Evolutionary conservation across 2,329 filamentous ascomycete species (phyloP), one percentile per base, ranked within the genome.

Genomic region (Trichoderma sp.): DNA sequence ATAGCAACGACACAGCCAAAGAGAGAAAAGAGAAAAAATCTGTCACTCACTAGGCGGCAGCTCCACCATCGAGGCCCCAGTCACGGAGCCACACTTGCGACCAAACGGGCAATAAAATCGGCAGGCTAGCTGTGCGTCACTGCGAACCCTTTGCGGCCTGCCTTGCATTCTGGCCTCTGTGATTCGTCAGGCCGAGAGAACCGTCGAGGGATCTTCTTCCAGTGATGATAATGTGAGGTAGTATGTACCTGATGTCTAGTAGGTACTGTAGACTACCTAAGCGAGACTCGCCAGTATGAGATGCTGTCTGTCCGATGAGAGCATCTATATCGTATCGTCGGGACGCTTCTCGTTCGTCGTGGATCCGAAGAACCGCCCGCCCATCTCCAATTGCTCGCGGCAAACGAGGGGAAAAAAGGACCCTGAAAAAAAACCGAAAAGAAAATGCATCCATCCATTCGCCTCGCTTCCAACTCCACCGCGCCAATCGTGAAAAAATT

Each of bases 51-150:
- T 19, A 55, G 61, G 39, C 12, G 45, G 24, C 44, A 28, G 50
- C 63, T 65, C 63, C 63, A 65, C 63, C 48, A 5, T 34, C 39
- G 41, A 48, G 30, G 63, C 43, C 43, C 63, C 63, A 61, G 48
- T 65, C 41, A 55, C 48, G 57, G 50, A 60, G 63, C 41, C 63
- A 50, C 63, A 58, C 62, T 64, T 65, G 50, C n/a, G 41, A 65
- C 63, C 30, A 61, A 65, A 65, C 39, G 19, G 63, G 63, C 51
- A 65, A 65, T 65, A 60, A 60, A 39, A 17, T 56, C 41, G 39
- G 28, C 41, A 50, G 56, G 21, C 56, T 61, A 47, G 52, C 62
- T 64, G 62, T 43, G 62, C 47, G 54, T 64, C 62, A 64, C 44
- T 50, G 34, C 34, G 34, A 39, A 39, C 34, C 34, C 34, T 9